Evolutionary conservation across 306 rosid genomes (phyloP), one percentile per base, ranked within the genome.

Genomic region (Rosa rugosa): DNA sequence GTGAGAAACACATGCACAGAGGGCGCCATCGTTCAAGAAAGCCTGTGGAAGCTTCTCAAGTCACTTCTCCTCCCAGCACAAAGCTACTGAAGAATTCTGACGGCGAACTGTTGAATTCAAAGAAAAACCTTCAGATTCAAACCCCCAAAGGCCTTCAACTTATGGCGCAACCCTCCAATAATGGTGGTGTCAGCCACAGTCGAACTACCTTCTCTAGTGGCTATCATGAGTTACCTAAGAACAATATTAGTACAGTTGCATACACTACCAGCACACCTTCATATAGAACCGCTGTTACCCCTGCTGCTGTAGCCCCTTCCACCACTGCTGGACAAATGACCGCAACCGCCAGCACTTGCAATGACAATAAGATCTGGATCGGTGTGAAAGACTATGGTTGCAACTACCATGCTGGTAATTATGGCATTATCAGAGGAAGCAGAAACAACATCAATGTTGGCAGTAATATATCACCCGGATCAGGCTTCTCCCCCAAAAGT

Each of bases 21-120:
- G 98, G 98, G 60, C 92, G 97, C 16, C 84, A 86, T 54, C 96
- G 98, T 94, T 94, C 98, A 94, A 94, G 97, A 94, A 94, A 94
- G 98, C 98, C 74, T 82, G 97, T 94, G 97, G 97, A 94, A 94
- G 79, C 81, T 81, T 77, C 87, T 67, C 75, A 82, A 80, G 64
- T 66, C 25, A 77, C 82, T 53, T 79, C 88, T 74, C 31, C 81
- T 85, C 77, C 83, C 72, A 84, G n/a, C 50, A 46, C 83, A 83
- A 77, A 69, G 25, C 80, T 60, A 42, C 84, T 75, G 34, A 75
- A 54, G 70, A 84, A 72, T 59, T 69, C 82, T 10, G 79, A 72
- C 12, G 67, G 68, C 13, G 77, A 76, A 25, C 65, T 25, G 46
- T 50, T 69, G 50, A 77, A 73, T 49, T 67, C 92, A n/a, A 64